These are phyloP conservation scores for Conringia planisiliqua DNA, from an alignment of 345 rosid species.

Conservation along the genomic window DNA sequence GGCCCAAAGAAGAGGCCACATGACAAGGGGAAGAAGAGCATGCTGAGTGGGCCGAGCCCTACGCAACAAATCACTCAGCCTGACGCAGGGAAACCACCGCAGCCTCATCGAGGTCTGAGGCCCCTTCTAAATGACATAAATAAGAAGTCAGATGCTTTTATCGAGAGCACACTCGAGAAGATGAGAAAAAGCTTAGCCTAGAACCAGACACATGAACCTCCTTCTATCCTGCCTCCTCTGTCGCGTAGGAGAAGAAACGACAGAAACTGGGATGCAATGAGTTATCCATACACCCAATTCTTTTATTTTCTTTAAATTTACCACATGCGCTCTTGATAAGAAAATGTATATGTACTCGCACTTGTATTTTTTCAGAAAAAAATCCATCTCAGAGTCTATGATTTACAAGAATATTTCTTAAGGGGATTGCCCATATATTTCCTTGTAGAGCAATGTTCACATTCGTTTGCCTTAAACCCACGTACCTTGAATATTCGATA, in stretches of 20 bases:
- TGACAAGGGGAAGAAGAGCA: slow-evolving; percentile 15
- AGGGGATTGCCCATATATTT: background rate
- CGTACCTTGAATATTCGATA: background rate
- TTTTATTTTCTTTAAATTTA: background rate
- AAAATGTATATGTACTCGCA: slow-evolving; percentile 16
- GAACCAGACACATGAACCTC: slow-evolving; percentile 15
- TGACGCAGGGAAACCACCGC: slow-evolving; percentile 21
- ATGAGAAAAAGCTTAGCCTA: slow-evolving; percentile 31
- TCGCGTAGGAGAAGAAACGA: slow-evolving; percentile 4
- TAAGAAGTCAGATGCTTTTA: slow-evolving; percentile 32
- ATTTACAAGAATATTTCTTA: slow-evolving; percentile 10
- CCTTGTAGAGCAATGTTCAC: slow-evolving; percentile 17
- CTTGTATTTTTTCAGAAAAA: background rate
- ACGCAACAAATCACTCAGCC: slow-evolving; percentile 16
- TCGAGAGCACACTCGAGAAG: slow-evolving; percentile 23
- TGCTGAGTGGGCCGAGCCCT: slow-evolving; percentile 3
- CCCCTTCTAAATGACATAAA: slow-evolving; percentile 30
- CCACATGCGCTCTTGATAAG: slow-evolving; percentile 22
- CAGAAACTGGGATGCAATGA: slow-evolving; percentile 11
- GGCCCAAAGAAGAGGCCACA: slow-evolving; percentile 18
- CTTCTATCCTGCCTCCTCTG: background rate
- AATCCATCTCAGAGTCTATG: slow-evolving; percentile 13
- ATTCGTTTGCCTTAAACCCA: slow-evolving; percentile 1
- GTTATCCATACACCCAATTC: background rate
- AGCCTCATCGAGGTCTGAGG: slow-evolving; percentile 13